These are phyloP conservation scores for Telopea speciosissima DNA, from an alignment of 177 flowering plant genomes.

Conservation along the genomic window DNA sequence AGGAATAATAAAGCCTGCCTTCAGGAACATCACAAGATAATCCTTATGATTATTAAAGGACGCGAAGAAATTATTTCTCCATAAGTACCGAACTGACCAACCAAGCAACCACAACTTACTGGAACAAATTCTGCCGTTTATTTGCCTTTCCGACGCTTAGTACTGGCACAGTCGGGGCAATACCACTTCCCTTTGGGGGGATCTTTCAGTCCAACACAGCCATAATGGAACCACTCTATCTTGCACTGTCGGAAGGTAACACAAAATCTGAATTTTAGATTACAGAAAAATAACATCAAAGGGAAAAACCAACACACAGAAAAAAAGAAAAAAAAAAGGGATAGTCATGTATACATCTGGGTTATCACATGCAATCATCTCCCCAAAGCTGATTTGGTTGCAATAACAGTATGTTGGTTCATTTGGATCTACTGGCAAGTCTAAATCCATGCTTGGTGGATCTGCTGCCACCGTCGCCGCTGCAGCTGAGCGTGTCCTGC, in stretches of 20 bases:
- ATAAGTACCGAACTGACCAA: not conserved
- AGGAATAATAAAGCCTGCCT: not conserved
- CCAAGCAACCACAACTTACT: not conserved
- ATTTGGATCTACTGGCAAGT: constrained; percentile 93
- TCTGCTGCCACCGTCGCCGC: constrained; percentile 39
- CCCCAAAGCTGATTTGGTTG: constrained; percentile 96
- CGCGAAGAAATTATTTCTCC: not conserved
- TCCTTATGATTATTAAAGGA: not conserved
- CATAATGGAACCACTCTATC: constrained; percentile 97
- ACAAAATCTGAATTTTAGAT: constrained; percentile 9
- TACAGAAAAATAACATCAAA: not conserved
- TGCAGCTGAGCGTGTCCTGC: constrained; percentile 56
- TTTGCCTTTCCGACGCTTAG: constrained; percentile 55
- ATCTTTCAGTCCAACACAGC: constrained; percentile 87
- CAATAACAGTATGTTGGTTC: constrained; percentile 96
- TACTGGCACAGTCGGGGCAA: constrained; percentile 65
- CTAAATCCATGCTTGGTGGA: constrained; percentile 67
- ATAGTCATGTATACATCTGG: constrained; percentile 46
- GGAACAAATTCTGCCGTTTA: constrained; percentile 6
- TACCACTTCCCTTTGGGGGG: constrained; percentile 96
- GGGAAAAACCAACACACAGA: not conserved
- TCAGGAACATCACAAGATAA: no score
- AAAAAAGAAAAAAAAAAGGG: not conserved
- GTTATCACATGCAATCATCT: constrained; percentile 97
- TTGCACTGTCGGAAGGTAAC: constrained; percentile 55